Evolutionary conservation across 305 asterid species (phyloP), one percentile per base, ranked within the genome.

Genomic region (Fraxinus xanthoxyloides): DNA sequence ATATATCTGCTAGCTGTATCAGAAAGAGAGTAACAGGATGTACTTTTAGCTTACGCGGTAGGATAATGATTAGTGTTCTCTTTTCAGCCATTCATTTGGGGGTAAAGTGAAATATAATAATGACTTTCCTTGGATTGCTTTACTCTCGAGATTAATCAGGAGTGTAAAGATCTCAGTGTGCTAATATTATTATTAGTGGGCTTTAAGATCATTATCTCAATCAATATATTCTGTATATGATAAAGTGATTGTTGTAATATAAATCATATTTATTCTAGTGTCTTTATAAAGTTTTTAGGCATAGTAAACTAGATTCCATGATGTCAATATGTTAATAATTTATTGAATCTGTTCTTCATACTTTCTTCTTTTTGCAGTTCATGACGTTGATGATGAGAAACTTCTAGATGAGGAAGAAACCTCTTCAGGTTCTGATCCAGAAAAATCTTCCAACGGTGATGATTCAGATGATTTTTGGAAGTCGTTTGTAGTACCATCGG

Each of bases 381-480:
- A 81, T 70, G 92, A 85, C 40, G 61, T 78, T 79, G 79, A 67
- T 76, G 82, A 79, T 76, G 91, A 86, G 56, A 78, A 76, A 82
- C 82, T 86, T 84, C 81, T 79, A 69, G 80, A 77, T 3, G 93
- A 88, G 79, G 91, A 81, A 84, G 93, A 78, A 85, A 79, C 82
- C 80, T 38, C 86, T 48, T 79, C 91, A 61, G 79, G 81, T 79
- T 83, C 92, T 78, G 72, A 77, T 80, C 76, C 81, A 30, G 89
- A 83, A 67, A 87, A 43, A 69, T 85, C 83, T 75, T 82, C 80
- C 48, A 79, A 46, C 31, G 17, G 36, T 59, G 88, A 87, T 13
- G 90, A 86, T 73, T 85, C 93, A 1, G 92, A 89, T 82, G 93
- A 88, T 75, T 90, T 91, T 77, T 88, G 86, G 89, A 88, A 90